Conservation (phyloP, 2,329 filamentous ascomycete species). For the Penicillium sp. region DNA sequence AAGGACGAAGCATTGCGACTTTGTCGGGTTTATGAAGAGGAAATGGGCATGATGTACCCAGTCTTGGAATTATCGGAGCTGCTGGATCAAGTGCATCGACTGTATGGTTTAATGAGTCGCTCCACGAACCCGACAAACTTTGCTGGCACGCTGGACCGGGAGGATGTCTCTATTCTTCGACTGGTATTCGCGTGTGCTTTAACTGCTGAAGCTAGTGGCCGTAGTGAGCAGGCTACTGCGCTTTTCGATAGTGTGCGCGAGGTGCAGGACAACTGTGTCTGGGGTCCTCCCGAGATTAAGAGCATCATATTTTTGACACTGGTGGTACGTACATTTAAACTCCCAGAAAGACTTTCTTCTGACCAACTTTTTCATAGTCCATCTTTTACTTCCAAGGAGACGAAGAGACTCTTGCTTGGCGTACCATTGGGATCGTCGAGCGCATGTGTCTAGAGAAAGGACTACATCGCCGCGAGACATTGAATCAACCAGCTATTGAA, state of each 20-base stretch:
- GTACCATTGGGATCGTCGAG: slow-evolving; percentile 81
- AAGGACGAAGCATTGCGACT: slow-evolving; percentile 78
- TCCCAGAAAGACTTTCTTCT: neutral
- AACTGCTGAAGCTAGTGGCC: slow-evolving; percentile 73
- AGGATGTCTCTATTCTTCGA: slow-evolving; percentile 71
- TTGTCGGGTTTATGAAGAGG: slow-evolving; percentile 78
- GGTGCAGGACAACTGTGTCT: slow-evolving; percentile 63
- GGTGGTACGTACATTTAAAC: slow-evolving; percentile 25
- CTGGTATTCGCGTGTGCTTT: slow-evolving; percentile 77
- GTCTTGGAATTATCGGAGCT: slow-evolving; percentile 70
- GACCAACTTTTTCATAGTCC: slow-evolving; percentile 44
- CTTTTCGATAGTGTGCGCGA: slow-evolving; percentile 76
- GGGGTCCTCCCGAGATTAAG: slow-evolving; percentile 59
- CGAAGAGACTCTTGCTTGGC: slow-evolving; percentile 83
- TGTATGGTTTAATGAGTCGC: slow-evolving; percentile 49
- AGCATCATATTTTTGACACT: slow-evolving; percentile 60
- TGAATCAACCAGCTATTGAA: slow-evolving; percentile 64
- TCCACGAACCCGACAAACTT: neutral
- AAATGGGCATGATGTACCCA: slow-evolving; percentile 88
- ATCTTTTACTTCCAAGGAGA: slow-evolving; percentile 82
- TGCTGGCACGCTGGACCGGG: slow-evolving; percentile 51
- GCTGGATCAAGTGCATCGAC: slow-evolving; percentile 64
- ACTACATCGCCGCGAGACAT: slow-evolving; percentile 74
- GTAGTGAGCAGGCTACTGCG: slow-evolving; percentile 69
- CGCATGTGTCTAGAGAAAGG: slow-evolving; percentile 78